phyloP scores from a whole-genome alignment of 805 yeast genomes.

The Saccharomycopsis schoenii region DNA sequence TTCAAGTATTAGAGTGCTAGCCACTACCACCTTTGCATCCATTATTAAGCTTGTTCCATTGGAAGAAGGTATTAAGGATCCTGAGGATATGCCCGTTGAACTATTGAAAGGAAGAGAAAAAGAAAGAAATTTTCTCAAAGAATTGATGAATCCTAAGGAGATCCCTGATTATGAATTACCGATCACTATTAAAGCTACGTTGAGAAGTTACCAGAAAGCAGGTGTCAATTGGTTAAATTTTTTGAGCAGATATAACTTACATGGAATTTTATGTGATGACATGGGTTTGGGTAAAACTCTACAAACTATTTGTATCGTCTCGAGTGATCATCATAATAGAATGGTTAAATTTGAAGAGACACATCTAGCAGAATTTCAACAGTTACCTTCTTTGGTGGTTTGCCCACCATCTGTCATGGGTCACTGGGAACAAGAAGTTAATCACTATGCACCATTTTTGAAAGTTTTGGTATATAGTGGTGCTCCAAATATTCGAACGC shows the following conservation, averaged over 20 bases:
- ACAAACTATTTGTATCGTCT: slow-evolving; percentile 93
- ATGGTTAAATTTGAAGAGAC: slow-evolving; percentile 56
- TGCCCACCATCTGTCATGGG: slow-evolving; percentile 98
- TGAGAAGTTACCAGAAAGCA: slow-evolving; percentile 93
- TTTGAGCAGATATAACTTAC: slow-evolving; percentile 86
- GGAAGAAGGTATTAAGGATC: slow-evolving; percentile 96
- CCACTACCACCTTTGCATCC: slow-evolving; percentile 94
- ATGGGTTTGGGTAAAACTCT: slow-evolving; percentile 98
- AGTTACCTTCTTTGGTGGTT: slow-evolving; percentile 73
- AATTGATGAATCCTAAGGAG: slow-evolving; percentile 95
- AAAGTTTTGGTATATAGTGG: slow-evolving; percentile 85
- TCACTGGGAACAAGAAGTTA: slow-evolving; percentile 96
- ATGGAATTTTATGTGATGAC: slow-evolving; percentile 97
- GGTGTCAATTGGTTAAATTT: slow-evolving; percentile 98
- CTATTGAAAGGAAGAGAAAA: slow-evolving; percentile 81
- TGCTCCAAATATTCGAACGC: slow-evolving; percentile 63
- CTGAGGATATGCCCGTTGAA: slow-evolving; percentile 78
- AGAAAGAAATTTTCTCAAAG: slow-evolving; percentile 89
- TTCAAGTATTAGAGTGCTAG: slow-evolving; percentile 74
- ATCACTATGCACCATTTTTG: slow-evolving; percentile 81
- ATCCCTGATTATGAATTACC: slow-evolving; percentile 84
- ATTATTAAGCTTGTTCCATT: slow-evolving; percentile 91
- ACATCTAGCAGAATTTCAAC: slow-evolving; percentile 53
- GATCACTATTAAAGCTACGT: slow-evolving; percentile 82
- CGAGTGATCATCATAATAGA: slow-evolving; percentile 88